phyloP scores from a whole-genome alignment of 2,329 filamentous ascomycete species.

The Fonsecaea pedrosoi region DNA sequence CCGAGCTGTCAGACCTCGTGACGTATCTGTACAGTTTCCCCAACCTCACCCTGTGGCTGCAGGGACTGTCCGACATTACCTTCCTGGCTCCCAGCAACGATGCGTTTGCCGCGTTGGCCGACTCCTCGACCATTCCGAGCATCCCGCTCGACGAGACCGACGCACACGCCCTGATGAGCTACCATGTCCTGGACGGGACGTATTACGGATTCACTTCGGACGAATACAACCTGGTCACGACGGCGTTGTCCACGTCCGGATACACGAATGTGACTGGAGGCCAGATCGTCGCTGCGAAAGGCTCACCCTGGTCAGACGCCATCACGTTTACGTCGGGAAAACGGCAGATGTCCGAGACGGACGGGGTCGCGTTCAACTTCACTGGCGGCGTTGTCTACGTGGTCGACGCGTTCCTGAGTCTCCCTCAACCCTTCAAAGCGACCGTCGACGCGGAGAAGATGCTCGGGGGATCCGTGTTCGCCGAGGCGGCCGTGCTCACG shows the following conservation, averaged over 20 bases:
- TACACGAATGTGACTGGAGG: slow-evolving; percentile 66
- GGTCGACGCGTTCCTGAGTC: slow-evolving; percentile 25
- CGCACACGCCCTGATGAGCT: slow-evolving; percentile 58
- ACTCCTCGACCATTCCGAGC: slow-evolving; percentile 6
- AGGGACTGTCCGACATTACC: slow-evolving; percentile 59
- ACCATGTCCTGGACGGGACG: slow-evolving; percentile 65
- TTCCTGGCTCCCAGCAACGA: slow-evolving; percentile 64
- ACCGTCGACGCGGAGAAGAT: slow-evolving; percentile 10
- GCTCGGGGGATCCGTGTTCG: slow-evolving; percentile 19
- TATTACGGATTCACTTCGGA: slow-evolving; percentile 42
- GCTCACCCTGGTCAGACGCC: slow-evolving; percentile 9
- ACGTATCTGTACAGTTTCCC: slow-evolving; percentile 20
- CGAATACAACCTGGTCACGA: slow-evolving; percentile 53
- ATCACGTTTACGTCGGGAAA: slow-evolving; percentile 22
- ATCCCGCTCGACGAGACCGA: slow-evolving; percentile 8
- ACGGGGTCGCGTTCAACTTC: slow-evolving; percentile 14
- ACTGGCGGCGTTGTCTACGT: slow-evolving; percentile 21
- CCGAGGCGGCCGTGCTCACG: slow-evolving; percentile 5
- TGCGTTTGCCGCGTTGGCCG: slow-evolving; percentile 48
- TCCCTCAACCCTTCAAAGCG: slow-evolving; percentile 18
- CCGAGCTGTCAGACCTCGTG: slow-evolving; percentile 34
- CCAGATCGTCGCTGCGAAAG: slow-evolving; percentile 55
- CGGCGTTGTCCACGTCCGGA: slow-evolving; percentile 56
- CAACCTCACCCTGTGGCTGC: slow-evolving; percentile 41
- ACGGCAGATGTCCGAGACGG: slow-evolving; percentile 6